These are phyloP conservation scores for Ormosia emarginata DNA, from an alignment of 306 rosid genomes.

Conservation along the genomic window DNA sequence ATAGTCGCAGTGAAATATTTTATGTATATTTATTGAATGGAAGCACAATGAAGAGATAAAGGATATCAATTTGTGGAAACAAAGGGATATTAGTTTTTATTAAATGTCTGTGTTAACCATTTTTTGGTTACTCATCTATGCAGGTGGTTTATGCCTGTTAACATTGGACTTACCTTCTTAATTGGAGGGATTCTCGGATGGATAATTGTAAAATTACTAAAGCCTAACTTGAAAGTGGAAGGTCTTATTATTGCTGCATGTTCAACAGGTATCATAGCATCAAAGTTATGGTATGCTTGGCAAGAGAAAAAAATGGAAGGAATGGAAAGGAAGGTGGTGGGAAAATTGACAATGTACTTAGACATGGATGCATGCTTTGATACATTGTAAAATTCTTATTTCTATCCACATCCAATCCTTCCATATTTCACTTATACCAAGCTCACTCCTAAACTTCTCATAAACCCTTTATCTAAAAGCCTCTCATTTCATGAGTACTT, in stretches of 20 bases:
- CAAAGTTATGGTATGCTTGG: neutral
- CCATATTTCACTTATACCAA: neutral
- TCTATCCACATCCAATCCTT: neutral
- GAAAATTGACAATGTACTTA: neutral
- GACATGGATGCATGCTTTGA: neutral
- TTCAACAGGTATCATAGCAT: conserved; percentile 57
- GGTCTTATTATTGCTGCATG: conserved; percentile 74
- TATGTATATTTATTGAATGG: neutral
- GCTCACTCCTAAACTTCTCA: neutral
- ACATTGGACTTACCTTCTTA: conserved; percentile 71
- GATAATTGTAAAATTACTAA: conserved; percentile 64
- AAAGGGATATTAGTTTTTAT: neutral
- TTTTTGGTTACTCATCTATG: neutral
- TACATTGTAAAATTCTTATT: neutral
- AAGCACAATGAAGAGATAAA: neutral
- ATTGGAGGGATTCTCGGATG: conserved; percentile 82
- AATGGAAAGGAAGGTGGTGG: neutral
- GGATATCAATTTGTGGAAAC: neutral
- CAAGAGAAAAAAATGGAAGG: neutral
- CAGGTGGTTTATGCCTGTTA: conserved; percentile 98
- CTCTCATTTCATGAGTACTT: neutral
- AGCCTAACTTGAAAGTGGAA: conserved; percentile 74
- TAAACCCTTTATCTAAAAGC: neutral
- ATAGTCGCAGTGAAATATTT: no score
- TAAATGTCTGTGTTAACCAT: neutral